phyloP scores from a whole-genome alignment of 495 filamentous ascomycete genomes.

The Penicillium riverlandense region DNA sequence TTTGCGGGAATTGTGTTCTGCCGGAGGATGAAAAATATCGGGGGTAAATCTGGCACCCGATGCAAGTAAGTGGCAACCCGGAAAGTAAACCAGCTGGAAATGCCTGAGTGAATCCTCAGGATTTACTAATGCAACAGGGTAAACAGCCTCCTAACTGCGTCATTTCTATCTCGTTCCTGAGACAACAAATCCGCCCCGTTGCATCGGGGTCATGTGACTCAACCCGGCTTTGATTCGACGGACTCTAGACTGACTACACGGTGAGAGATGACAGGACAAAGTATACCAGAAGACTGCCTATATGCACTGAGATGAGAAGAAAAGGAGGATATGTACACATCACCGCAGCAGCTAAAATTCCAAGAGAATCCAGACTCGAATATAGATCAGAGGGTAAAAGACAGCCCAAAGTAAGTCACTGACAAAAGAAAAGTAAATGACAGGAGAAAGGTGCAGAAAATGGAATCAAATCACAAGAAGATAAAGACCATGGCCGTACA shows the following conservation, averaged over 20 bases:
- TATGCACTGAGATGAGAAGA: constrained; percentile 10
- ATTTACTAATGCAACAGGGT: background rate
- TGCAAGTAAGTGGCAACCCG: too few relatives aligned
- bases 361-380: constrained; percentile 5
- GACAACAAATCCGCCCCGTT: constrained; percentile 14
- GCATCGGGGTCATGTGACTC: constrained; percentile 24
- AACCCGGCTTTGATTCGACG: background rate
- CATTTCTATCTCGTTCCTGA: background rate
- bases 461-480: constrained; percentile 10
- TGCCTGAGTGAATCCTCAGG: background rate
- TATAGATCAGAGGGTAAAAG: constrained; percentile 4
- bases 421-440: constrained; percentile 2
- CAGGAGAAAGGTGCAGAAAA: constrained; percentile 5
- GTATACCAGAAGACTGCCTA: background rate
- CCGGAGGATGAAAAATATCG: constrained; percentile 2
- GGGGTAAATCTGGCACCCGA: too few relatives aligned
- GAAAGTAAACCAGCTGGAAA: background rate
- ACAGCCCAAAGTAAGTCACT: background rate
- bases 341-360: constrained; percentile 11
- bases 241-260: background rate
- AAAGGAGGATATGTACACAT: constrained; percentile 21
- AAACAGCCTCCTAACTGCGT: background rate
- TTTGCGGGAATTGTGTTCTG: constrained; percentile 13
- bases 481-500: constrained; percentile 21
- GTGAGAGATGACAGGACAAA: too few relatives aligned